Evolutionary conservation across 2,329 filamentous ascomycete genomes (phyloP).

Genomic region (Hysterium pulicare): DNA sequence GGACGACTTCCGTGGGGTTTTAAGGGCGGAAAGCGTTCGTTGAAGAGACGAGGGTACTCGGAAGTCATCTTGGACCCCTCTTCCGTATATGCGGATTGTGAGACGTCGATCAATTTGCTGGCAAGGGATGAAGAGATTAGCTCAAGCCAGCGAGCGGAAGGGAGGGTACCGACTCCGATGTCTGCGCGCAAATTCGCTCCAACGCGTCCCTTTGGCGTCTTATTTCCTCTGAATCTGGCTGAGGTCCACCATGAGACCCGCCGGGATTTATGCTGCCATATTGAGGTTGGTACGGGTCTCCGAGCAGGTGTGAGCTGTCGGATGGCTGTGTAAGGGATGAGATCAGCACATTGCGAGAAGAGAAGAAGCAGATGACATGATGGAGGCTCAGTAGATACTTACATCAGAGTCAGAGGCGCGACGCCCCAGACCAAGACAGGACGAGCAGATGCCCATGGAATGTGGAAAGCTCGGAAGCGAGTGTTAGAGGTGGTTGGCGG

Average conservation of each 20-base stretch:
- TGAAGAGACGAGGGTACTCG: constrained; percentile 42
- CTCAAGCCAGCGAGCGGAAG: constrained; percentile 3
- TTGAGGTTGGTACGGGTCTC: constrained; percentile 41
- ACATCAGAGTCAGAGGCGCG: constrained; percentile 44
- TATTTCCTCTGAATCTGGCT: constrained; percentile 49
- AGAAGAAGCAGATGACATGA: too few species aligned
- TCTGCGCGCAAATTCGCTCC: constrained; percentile 49
- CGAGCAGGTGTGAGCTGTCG: constrained; percentile 46
- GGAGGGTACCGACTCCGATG: constrained; percentile 41
- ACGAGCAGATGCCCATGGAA: constrained; percentile 49
- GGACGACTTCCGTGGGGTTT: constrained; percentile 20
- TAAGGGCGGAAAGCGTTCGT: constrained; percentile 38
- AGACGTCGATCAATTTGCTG: constrained; percentile 51
- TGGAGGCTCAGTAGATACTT: constrained; percentile 17
- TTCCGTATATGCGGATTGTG: constrained; percentile 40
- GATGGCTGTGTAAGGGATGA: constrained; percentile 37
- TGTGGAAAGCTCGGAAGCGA: constrained; percentile 8
- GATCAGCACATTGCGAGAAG: constrained; percentile 24
- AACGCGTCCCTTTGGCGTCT: constrained; percentile 47
- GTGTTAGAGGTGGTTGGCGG: not conserved
- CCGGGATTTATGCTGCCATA: constrained; percentile 40
- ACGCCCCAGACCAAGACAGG: constrained; percentile 46
- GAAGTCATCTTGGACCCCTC: constrained; percentile 34
- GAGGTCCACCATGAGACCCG: constrained; percentile 34
- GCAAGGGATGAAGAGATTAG: constrained; percentile 23